Percentiles rank a stretch among this genome's conserved stretches.
phyloP scores from a whole-genome alignment of 2,329 filamentous ascomycete genomes.

The Phaeosphaeria sp. region DNA sequence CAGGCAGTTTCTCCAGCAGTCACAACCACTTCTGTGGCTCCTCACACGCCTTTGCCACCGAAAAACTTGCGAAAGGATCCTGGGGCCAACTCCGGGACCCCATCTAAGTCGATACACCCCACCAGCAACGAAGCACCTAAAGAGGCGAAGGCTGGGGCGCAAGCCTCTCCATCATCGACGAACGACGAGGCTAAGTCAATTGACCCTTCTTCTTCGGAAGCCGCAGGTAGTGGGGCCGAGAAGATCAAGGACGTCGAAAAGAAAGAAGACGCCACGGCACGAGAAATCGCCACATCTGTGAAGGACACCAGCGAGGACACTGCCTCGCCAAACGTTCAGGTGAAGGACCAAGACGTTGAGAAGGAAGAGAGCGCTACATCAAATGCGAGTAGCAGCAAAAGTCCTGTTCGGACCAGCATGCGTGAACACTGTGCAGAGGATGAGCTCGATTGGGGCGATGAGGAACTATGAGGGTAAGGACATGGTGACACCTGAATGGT shows the following conservation, averaged over 20 bases:
- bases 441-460: constrained; percentile 1
- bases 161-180: too few species aligned
- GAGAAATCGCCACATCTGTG: not conserved
- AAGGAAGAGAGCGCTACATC: not conserved
- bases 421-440: not conserved
- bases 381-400: not conserved
- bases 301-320: not conserved
- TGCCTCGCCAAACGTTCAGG: not conserved
- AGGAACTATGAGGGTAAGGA: not conserved
- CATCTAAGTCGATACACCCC: too few species aligned
- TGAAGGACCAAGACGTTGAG: not conserved
- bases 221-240: too few species aligned
- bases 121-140: too few species aligned
- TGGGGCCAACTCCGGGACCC: too few species aligned
- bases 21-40: not conserved
- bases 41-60: not conserved
- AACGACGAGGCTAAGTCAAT: too few species aligned
- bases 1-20: not conserved
- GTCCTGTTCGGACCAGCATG: not conserved
- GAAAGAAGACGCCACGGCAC: not conserved
- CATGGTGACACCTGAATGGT: too few species aligned
- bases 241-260: too few species aligned
- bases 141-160: too few species aligned
- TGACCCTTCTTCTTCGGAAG: too few species aligned
- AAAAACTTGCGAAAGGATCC: not conserved